phyloP scores from a whole-genome alignment of 257 asterid genomes.

The Ehretia macrophylla region DNA sequence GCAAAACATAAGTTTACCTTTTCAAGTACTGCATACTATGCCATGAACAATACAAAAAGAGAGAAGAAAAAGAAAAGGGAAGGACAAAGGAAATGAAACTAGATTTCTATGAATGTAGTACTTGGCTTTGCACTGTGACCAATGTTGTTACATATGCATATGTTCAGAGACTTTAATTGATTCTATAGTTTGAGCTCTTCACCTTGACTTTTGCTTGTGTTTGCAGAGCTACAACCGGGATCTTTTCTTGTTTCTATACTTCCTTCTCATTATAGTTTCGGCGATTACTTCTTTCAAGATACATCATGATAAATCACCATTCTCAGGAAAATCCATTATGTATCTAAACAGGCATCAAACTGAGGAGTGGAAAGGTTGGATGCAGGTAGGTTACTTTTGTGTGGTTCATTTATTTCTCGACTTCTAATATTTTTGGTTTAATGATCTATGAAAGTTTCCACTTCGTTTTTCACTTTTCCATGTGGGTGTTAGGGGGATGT shows the following conservation, averaged over 20 bases:
- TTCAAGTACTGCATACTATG: too few species aligned
- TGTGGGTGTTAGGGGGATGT: too few species aligned
- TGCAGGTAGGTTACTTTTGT: constrained; percentile 58
- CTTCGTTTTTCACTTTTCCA: too few species aligned
- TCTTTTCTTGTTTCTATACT: constrained; percentile 86
- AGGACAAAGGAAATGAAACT: too few species aligned
- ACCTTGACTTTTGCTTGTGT: constrained; percentile 16
- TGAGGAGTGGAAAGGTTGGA: constrained; percentile 98
- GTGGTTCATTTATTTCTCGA: constrained; percentile 2
- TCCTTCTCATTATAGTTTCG: constrained; percentile 82
- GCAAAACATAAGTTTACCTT: too few species aligned
- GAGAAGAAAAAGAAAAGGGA: too few species aligned
- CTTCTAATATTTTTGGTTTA: neutral
- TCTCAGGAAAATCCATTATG: constrained; percentile 77
- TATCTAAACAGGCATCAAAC: constrained; percentile 93
- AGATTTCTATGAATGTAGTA: neutral
- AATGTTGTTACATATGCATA: neutral
- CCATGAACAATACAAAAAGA: too few species aligned
- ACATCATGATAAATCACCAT: constrained; percentile 75
- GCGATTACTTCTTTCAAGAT: constrained; percentile 81
- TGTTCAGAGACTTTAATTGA: neutral
- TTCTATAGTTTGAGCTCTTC: constrained; percentile 4
- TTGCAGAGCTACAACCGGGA: constrained; percentile 79
- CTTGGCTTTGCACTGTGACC: neutral
- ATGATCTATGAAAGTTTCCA: neutral